These are phyloP conservation scores for Ramaria sp. DNA, from an alignment of 768 basidiomycete genomes.

Conservation along the genomic window DNA sequence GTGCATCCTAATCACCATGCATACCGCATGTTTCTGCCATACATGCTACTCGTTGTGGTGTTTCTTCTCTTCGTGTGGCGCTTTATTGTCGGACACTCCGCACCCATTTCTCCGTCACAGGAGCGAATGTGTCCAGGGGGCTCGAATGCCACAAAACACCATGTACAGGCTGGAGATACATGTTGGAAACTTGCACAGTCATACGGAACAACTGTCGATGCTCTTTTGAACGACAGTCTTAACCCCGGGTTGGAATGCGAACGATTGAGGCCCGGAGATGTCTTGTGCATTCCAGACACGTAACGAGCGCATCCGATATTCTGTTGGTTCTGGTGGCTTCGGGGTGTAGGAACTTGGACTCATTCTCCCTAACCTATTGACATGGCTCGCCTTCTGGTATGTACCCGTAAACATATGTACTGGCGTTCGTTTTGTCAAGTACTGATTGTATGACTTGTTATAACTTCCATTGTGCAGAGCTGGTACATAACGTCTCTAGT, in stretches of 20 bases:
- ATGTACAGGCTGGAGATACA: conserved; percentile 10
- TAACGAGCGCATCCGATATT: too few species aligned
- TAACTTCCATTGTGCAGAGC: too few species aligned
- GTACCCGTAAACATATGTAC: too few species aligned
- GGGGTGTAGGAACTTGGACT: too few species aligned
- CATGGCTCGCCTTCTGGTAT: too few species aligned
- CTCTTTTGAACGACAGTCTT: background rate
- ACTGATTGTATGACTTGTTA: too few species aligned
- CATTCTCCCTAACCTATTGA: too few species aligned
- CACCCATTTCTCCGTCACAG: background rate
- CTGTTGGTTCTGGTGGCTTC: too few species aligned
- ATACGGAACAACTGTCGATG: background rate
- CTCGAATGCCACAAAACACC: background rate
- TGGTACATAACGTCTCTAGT: too few species aligned
- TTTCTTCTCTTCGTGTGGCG: conserved; percentile 12
- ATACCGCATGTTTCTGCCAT: conserved; percentile 11
- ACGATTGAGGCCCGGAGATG: conserved; percentile 3
- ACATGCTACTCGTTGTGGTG: conserved; percentile 9
- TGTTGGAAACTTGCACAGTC: conserved; percentile 11
- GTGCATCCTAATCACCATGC: background rate
- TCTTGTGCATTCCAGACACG: conserved; percentile 2
- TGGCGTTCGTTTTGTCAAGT: too few species aligned
- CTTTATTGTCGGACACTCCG: conserved; percentile 1
- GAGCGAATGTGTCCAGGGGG: conserved; percentile 7
- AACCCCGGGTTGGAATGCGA: conserved; percentile 6